These are phyloP conservation scores for Paraphaeosphaeria sporulosa DNA, from an alignment of 2,329 filamentous ascomycete genomes.

Conservation along the genomic window DNA sequence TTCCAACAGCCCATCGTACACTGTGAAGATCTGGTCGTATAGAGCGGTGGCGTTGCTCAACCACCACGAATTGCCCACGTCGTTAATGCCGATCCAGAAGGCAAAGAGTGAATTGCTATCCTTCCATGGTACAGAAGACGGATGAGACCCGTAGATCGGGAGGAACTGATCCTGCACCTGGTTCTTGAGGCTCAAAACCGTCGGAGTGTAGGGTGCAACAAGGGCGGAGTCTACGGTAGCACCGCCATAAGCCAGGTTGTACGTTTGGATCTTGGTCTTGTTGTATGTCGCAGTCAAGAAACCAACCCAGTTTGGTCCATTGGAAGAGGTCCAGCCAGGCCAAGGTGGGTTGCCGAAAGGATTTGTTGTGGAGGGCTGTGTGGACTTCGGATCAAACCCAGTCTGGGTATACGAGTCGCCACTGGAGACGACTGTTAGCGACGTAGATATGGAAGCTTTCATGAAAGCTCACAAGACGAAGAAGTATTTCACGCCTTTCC, in stretches of 20 bases:
- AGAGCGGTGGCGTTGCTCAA: constrained; percentile 42
- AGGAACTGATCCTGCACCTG: constrained; percentile 58
- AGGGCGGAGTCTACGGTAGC: constrained; percentile 52
- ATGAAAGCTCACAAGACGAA: constrained; percentile 39
- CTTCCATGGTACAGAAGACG: constrained; percentile 52
- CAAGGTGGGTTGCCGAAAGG: constrained; percentile 69
- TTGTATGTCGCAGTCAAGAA: constrained; percentile 50
- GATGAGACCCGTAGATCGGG: constrained; percentile 48
- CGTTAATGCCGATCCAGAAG: constrained; percentile 65
- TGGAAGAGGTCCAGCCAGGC: constrained; percentile 49
- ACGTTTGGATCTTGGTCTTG: constrained; percentile 56
- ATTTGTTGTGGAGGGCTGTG: constrained; percentile 61
- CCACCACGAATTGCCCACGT: constrained; percentile 61
- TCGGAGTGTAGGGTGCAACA: constrained; percentile 58
- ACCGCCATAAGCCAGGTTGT: constrained; percentile 61
- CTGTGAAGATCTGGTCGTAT: constrained; percentile 46
- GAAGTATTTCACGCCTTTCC: constrained; percentile 44
- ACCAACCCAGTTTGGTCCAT: constrained; percentile 65
- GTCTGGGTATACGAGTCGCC: constrained; percentile 69
- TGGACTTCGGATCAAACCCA: constrained; percentile 62
- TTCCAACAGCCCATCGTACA: constrained; percentile 48
- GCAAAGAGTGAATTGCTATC: constrained; percentile 56
- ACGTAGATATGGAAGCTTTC: too few species aligned
- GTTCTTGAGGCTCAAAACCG: constrained; percentile 60
- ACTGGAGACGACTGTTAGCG: constrained; percentile 36